Conservation (phyloP, 2,329 filamentous ascomycete genomes). For the Colletotrichum spinosum region DNA sequence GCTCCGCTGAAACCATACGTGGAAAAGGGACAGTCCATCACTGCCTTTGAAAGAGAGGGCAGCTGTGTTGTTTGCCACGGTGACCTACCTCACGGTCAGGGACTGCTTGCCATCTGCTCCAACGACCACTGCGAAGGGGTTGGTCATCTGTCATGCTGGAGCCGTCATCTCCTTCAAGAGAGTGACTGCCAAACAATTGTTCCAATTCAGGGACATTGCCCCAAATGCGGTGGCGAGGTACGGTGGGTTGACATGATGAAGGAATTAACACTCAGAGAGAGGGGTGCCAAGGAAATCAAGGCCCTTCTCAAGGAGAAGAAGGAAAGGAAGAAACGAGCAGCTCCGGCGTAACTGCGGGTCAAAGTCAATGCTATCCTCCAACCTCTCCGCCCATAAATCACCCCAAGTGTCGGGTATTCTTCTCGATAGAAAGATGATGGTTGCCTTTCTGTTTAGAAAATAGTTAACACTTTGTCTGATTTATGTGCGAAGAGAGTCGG, state of each 20-base stretch:
- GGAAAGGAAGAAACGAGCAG: conserved; percentile 40
- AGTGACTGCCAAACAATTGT: conserved; percentile 62
- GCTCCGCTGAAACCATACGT: conserved; percentile 63
- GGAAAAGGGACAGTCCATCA: conserved; percentile 64
- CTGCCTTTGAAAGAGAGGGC: conserved; percentile 68
- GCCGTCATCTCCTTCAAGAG: conserved; percentile 60
- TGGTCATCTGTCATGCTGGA: conserved; percentile 71
- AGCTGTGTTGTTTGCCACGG: conserved; percentile 65
- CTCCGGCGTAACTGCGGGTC: neutral
- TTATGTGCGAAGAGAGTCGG: too few relatives aligned
- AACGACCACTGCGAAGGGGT: conserved; percentile 65
- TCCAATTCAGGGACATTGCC: conserved; percentile 78
- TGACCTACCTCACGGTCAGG: conserved; percentile 57
- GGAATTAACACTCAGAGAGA: conserved; percentile 79
- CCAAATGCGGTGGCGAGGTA: conserved; percentile 71
- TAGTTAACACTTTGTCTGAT: too few relatives aligned
- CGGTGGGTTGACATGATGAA: conserved; percentile 84
- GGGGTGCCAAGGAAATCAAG: conserved; percentile 77
- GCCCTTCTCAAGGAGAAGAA: conserved; percentile 65
- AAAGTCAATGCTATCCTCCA: neutral
- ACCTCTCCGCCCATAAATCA: too few relatives aligned
- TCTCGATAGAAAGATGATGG: too few relatives aligned
- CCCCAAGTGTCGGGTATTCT: too few relatives aligned
- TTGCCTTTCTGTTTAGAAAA: too few relatives aligned
- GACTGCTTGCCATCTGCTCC: conserved; percentile 69